Base-by-base conservation (phyloP, 176 grass and related monocot genomes). In the Juncus inflexus region DNA sequence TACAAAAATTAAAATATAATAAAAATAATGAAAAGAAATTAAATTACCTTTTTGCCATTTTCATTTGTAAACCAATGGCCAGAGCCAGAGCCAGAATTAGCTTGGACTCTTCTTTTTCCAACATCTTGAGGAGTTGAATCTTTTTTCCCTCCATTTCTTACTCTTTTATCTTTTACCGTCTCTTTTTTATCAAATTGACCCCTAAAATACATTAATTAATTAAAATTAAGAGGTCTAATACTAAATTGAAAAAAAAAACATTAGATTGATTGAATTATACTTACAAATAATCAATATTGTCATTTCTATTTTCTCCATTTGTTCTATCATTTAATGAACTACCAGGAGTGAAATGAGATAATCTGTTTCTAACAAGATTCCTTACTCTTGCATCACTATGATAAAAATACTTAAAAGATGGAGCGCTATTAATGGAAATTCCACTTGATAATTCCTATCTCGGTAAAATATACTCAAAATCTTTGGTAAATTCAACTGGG, bases 21-120 rank as follows among this genome's bases (percentile, higher is more conserved):
- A 62, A 45, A 45, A 38, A 51, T 72, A 15, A 69, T 47, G 19
- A 45, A 52, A 49, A 36, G 5, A 2, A 38, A n/a, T 35, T 35
- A 40, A 4, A 52, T 61, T 80, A 91, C 92, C 92, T 79, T 96
- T 69, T 35, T 86, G 42, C 92, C 87, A 51, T 76, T 72, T 14
- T 96, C 68, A 49, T 58, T 65, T 8, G 92, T 96, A 66, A 86
- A 83, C 92, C 87, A 96, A 74, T 85, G 92, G 64, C 92, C 87
- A 76, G 91, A 83, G 12, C 76, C 70, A 53, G 42, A 60, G 55
- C 69, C 87, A 70, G n/a, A n/a, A n/a, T 13, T 37, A 14, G 79
- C 82, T 79, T 71, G 77, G 57, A 89, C 79, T 79, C 84, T 83
- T 73, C 87, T 85, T 79, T 73, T 89, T 50, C 71, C 80, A 74